Evolutionary conservation across 192 early-diverging fungal genomes (phyloP).

Genomic region (Coemansia sp.): DNA sequence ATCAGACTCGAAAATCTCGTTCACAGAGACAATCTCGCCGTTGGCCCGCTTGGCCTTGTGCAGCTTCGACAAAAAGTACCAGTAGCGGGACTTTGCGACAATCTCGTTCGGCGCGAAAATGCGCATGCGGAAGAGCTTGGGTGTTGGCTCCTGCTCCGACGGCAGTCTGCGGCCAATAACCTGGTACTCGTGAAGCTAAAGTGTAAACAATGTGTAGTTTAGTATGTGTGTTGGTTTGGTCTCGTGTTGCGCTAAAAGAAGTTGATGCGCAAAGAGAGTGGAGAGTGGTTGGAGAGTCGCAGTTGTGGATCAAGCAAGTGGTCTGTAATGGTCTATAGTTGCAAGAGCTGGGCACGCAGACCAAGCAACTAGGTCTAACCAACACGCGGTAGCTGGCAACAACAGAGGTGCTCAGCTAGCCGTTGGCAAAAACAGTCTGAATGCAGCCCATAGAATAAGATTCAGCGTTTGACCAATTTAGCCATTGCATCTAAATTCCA

Average conservation of each 20-base stretch:
- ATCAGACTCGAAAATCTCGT: conserved; percentile 96
- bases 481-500: not conserved
- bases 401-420: too few relatives aligned
- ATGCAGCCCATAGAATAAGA: too few relatives aligned
- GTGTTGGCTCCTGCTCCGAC: conserved; percentile 84
- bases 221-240: too few relatives aligned
- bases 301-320: too few relatives aligned
- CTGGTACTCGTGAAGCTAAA: conserved; percentile 67
- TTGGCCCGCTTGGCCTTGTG: conserved; percentile 99
- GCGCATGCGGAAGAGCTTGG: conserved; percentile 98
- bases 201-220: not conserved
- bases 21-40: conserved; percentile 96
- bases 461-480: not conserved
- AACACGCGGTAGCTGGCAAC: too few relatives aligned
- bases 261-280: too few relatives aligned
- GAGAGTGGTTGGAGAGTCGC: too few relatives aligned
- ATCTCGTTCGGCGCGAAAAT: conserved; percentile 99
- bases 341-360: not conserved
- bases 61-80: conserved; percentile 99
- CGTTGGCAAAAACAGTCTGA: too few relatives aligned
- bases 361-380: not conserved
- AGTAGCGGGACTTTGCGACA: conserved; percentile 98
- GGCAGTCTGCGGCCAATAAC: conserved; percentile 96
- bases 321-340: too few relatives aligned
- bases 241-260: too few relatives aligned